Conservation (phyloP, 805 yeast genomes). For the Yueomyces sinensis region DNA sequence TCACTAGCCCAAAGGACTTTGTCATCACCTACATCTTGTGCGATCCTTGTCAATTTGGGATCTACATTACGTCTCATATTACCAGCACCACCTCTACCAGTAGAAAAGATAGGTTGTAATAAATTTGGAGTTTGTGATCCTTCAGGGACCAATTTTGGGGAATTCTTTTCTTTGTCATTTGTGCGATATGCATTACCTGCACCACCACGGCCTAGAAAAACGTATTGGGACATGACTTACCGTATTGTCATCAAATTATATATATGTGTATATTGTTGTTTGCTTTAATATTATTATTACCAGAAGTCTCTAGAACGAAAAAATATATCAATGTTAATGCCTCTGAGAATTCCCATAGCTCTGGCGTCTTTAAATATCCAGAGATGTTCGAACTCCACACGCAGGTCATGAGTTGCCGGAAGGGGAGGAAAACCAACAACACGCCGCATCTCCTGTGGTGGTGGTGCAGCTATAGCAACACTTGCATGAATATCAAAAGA, state of each 20-base stretch:
- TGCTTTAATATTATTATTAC: background rate
- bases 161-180: constrained; percentile 31
- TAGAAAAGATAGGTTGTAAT: constrained; percentile 41
- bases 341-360: no score
- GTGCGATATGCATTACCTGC: constrained; percentile 51
- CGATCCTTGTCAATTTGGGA: constrained; percentile 41
- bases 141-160: constrained; percentile 43
- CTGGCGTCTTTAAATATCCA: no score
- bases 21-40: constrained; percentile 41
- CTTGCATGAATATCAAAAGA: no score
- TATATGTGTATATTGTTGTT: no score
- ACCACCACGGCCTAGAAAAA: constrained; percentile 53
- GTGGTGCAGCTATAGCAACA: no score
- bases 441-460: no score
- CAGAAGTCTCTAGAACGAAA: no score
- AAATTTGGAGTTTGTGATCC: constrained; percentile 52
- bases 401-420: no score
- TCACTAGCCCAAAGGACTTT: background rate
- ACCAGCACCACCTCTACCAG: constrained; percentile 74
- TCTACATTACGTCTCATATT: constrained; percentile 55
- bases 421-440: no score
- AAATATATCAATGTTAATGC: no score
- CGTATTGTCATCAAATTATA: no score
- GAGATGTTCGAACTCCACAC: no score
- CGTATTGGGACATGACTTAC: background rate